Conservation (phyloP, 768 basidiomycete genomes). For the Bullera alba region DNA sequence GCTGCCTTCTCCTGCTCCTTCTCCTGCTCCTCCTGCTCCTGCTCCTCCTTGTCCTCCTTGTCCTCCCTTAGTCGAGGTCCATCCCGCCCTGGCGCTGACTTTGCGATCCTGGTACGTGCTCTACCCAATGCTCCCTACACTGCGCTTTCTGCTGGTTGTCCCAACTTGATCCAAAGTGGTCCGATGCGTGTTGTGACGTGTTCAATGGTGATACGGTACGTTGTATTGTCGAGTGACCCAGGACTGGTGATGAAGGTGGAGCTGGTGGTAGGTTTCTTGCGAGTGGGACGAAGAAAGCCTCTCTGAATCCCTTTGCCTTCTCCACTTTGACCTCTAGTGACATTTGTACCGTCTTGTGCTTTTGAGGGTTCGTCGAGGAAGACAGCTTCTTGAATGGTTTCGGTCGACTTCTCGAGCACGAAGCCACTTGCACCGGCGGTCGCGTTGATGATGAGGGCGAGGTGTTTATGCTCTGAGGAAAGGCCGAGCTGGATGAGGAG, state of each 20-base stretch:
- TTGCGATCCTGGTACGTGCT: slow-evolving; percentile 55
- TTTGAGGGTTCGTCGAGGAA: background rate
- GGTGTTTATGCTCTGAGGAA: too few relatives aligned
- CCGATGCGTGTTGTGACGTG: too few relatives aligned
- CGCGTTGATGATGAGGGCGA: too few relatives aligned
- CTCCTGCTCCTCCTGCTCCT: background rate
- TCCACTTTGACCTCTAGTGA: slow-evolving; percentile 33
- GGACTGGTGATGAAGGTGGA: slow-evolving; percentile 34
- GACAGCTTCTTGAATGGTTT: background rate
- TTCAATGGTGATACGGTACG: too few relatives aligned
- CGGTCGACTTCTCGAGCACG: too few relatives aligned
- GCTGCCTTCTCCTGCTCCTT: background rate
- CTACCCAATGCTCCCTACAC: slow-evolving; percentile 15
- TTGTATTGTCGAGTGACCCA: slow-evolving; percentile 8
- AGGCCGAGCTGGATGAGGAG: background rate
- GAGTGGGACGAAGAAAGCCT: slow-evolving; percentile 33
- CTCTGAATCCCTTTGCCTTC: slow-evolving; percentile 30
- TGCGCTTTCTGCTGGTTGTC: background rate
- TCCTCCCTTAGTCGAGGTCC: too few relatives aligned
- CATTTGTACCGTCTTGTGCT: slow-evolving; percentile 25
- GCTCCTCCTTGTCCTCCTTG: background rate
- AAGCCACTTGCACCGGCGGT: too few relatives aligned
- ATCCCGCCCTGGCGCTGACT: too few relatives aligned
- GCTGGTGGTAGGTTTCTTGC: slow-evolving; percentile 22
- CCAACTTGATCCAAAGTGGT: too few relatives aligned